Conservation (phyloP, 225 moss, liverwort and hornwort species). For the Takakia lepidozioides region DNA sequence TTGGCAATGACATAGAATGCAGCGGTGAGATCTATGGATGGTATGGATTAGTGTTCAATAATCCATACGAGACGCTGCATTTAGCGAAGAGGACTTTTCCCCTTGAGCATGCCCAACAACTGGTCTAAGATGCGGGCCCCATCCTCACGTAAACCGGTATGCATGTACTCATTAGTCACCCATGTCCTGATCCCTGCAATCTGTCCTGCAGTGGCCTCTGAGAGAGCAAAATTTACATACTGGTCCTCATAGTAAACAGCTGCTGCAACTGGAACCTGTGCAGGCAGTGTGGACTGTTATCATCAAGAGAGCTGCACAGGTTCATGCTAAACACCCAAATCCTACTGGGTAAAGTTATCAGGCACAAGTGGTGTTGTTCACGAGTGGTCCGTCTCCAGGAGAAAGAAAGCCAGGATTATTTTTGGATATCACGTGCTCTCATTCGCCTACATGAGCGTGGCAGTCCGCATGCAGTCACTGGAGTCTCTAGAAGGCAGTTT, state of each 20-base stretch:
- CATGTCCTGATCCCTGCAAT: slow-evolving; percentile 75
- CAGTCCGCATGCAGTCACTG: background rate
- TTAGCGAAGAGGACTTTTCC: slow-evolving; percentile 59
- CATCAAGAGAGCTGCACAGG: too few relatives aligned
- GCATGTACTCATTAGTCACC: slow-evolving; percentile 90
- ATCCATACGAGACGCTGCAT: too few relatives aligned
- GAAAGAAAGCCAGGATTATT: background rate
- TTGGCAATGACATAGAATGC: too few relatives aligned
- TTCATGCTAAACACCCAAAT: too few relatives aligned
- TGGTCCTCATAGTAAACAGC: slow-evolving; percentile 83
- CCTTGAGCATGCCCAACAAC: slow-evolving; percentile 78
- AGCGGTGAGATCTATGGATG: too few relatives aligned
- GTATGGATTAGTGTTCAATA: too few relatives aligned
- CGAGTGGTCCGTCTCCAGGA: too few relatives aligned
- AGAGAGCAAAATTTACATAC: slow-evolving; percentile 67
- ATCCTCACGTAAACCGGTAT: slow-evolving; percentile 77
- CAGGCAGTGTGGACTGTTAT: background rate
- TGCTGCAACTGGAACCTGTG: slow-evolving; percentile 82
- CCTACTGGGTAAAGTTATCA: too few relatives aligned
- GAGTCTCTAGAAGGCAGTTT: slow-evolving; percentile 3
- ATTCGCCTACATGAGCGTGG: background rate
- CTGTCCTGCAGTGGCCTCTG: slow-evolving; percentile 59
- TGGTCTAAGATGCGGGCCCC: slow-evolving; percentile 80
- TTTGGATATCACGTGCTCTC: background rate
- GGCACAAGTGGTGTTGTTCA: too few relatives aligned